Evolutionary conservation across 2,329 filamentous ascomycete species (phyloP).

Genomic region (Stagonosporopsis rhizophila): DNA sequence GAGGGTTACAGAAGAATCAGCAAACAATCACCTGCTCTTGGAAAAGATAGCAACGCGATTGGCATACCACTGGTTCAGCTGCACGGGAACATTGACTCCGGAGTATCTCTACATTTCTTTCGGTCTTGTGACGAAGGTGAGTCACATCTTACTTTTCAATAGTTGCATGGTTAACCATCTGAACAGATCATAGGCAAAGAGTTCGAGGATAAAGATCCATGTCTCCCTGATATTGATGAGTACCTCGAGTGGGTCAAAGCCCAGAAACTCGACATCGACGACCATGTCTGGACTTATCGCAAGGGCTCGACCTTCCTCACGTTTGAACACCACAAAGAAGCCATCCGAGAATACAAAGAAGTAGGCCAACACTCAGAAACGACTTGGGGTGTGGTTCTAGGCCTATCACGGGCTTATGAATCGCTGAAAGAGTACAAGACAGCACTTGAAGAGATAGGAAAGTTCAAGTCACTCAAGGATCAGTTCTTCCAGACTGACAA

Average conservation of each 20-base stretch:
- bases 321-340: constrained; percentile 1
- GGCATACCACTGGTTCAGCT: background rate
- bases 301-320: background rate
- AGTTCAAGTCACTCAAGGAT: no score
- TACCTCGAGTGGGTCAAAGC: background rate
- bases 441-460: no score
- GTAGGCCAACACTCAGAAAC: no score
- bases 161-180: no score
- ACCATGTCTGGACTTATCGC: background rate
- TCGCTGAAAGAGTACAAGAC: no score
- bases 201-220: background rate
- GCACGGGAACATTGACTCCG: background rate
- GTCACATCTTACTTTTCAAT: no score
- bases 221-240: background rate
- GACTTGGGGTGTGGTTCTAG: no score
- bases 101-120: background rate
- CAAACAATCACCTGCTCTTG: background rate
- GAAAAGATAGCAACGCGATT: background rate
- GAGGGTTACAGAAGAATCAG: background rate
- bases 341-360: background rate
- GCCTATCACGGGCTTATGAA: no score
- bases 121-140: no score
- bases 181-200: background rate
- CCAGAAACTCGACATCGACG: background rate
- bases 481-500: no score